Base-by-base conservation (phyloP, 495 filamentous ascomycete genomes). In the Talaromyces trachyspermus region DNA sequence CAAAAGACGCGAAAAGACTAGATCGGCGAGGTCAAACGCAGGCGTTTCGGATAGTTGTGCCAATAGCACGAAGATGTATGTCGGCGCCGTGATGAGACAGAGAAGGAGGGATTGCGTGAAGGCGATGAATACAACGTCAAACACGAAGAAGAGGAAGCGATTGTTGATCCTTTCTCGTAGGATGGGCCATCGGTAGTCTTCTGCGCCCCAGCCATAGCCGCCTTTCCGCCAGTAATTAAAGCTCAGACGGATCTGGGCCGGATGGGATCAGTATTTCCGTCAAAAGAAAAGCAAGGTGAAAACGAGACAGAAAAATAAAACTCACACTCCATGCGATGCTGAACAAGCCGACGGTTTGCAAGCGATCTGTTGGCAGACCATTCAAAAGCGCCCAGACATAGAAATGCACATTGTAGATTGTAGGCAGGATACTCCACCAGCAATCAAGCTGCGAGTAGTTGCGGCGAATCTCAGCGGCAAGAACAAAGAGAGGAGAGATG, bases 201-300 rank as follows among this genome's bases (percentile, higher is more conserved):
- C 90, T 9, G 79, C 82, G 23, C 92, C 91, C 49, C 88, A 73
- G 19, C 69, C 65, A 61, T 97, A 99, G 14, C 94, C 94, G 15
- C 94, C 94, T 64, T 87, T 94, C 42, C 94, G 85, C 85, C 86
- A 95, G 64, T 95, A 99, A 66, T 99, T 99, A 77, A 76, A 96
- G 2, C 92, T 95, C 58, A 99, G 69, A 30, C 94, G 85, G 42
- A 70, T 49, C 83, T 49, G 12, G 26, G 14, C 32, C 12, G 24
- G 27, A 9, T 9, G 6, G 24, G 3, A 24, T 5, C 15, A 30
- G 27, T 30, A 7, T 30, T 30, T n/a, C n/a, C n/a, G n/a, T n/a
- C n/a, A n/a, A n/a, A n/a, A n/a, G n/a, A n/a, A n/a, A n/a, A n/a
- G n/a, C n/a, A n/a, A n/a, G n/a, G n/a, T n/a, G n/a, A n/a, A n/a